A percentile compares a stretch with the other conserved stretches of the same genome.
Conservation (phyloP, 306 rosid genomes). For the Inga leiocalycina region DNA sequence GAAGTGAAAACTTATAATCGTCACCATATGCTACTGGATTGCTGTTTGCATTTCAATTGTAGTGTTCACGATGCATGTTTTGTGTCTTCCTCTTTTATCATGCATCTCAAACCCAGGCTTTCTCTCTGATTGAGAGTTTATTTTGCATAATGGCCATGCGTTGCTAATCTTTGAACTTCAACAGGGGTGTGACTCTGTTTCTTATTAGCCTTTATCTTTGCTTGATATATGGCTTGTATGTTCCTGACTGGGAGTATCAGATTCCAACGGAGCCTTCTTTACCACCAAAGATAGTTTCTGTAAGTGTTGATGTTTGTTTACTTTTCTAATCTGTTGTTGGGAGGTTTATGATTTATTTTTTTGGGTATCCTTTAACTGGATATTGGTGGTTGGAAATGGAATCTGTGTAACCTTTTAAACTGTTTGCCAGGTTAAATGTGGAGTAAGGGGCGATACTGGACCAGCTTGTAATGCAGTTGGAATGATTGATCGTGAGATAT, state of each 20-base stretch:
- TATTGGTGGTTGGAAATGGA: conserved; percentile 27
- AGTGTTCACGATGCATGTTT: background rate
- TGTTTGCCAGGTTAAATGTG: conserved; percentile 79
- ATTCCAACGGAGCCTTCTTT: conserved; percentile 50
- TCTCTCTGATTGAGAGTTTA: background rate
- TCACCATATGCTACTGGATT: background rate
- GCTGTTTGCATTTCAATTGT: background rate
- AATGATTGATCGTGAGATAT: conserved; percentile 80
- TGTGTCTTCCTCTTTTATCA: background rate
- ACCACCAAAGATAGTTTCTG: conserved; percentile 61
- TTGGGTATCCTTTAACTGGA: background rate
- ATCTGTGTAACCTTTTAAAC: background rate
- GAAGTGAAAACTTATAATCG: background rate
- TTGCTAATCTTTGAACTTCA: conserved; percentile 16
- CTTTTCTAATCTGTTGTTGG: background rate
- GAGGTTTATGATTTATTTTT: background rate
- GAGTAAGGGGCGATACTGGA: conserved; percentile 74
- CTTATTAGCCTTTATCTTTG: conserved; percentile 60
- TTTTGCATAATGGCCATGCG: background rate
- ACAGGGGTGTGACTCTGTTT: conserved; percentile 63
- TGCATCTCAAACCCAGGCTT: background rate
- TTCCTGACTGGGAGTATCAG: conserved; percentile 93
- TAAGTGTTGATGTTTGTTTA: conserved; percentile 43
- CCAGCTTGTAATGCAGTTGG: conserved; percentile 92
- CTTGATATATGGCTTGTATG: conserved; percentile 69